A percentile compares a stretch with the other conserved stretches of the same genome.
phyloP scores from a whole-genome alignment of 208 protist genomes.

The Trypanosoma melophagium region DNA sequence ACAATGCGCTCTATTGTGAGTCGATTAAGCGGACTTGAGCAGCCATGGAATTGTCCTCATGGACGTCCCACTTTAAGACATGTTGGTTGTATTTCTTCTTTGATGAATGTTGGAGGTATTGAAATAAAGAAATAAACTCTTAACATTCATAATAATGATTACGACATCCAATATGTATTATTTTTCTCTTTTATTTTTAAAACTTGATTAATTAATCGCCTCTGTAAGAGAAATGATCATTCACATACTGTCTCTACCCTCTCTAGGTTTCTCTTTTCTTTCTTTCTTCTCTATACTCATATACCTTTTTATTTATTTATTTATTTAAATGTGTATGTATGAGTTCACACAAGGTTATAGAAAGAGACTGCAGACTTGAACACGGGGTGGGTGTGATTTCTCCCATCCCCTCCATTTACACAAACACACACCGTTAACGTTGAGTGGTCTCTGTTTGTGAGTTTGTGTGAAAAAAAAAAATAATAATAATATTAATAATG shows the following conservation, averaged over 20 bases:
- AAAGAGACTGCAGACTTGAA: too few relatives aligned
- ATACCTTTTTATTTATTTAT: too few relatives aligned
- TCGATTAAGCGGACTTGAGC: slow-evolving; percentile 70
- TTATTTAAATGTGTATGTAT: too few relatives aligned
- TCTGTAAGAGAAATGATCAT: not conserved
- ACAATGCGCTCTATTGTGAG: slow-evolving; percentile 82
- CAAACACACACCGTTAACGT: not conserved
- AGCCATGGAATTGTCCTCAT: slow-evolving; percentile 96
- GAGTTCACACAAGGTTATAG: too few relatives aligned
- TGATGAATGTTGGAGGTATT: slow-evolving; percentile 4
- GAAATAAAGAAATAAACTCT: not conserved
- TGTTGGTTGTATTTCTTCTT: slow-evolving; percentile 39
- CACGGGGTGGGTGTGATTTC: too few relatives aligned
- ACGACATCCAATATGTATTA: too few relatives aligned
- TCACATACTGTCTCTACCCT: not conserved
- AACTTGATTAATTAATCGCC: too few relatives aligned
- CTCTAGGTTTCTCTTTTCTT: not conserved
- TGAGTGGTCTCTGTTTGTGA: not conserved
- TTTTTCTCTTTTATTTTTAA: not conserved
- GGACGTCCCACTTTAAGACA: slow-evolving; percentile 89
- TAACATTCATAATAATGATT: slow-evolving; percentile 2
- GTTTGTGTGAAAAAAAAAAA: slow-evolving; percentile 18
- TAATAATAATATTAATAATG: slow-evolving; percentile 16
- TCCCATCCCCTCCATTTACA: too few relatives aligned
- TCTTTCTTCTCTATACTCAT: too few relatives aligned